These are phyloP conservation scores for Rosa persica DNA, from an alignment of 306 rosid genomes.

Conservation along the genomic window DNA sequence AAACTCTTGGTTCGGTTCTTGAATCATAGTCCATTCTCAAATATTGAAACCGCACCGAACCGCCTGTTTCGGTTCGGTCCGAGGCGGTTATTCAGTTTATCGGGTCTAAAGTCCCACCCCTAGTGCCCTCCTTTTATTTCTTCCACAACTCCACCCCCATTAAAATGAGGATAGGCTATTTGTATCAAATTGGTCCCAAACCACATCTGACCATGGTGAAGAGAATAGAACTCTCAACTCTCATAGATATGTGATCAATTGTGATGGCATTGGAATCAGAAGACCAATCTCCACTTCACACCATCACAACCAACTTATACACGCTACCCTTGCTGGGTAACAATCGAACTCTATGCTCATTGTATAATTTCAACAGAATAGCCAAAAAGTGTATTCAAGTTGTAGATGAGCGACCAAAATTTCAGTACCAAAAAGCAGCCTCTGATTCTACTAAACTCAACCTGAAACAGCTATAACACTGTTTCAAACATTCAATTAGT, in stretches of 20 bases:
- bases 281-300: not conserved
- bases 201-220: not conserved
- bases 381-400: not conserved
- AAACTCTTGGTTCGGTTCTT: no score
- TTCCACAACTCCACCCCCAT: not conserved
- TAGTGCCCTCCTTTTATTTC: not conserved
- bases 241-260: not conserved
- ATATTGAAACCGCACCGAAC: no score
- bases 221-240: not conserved
- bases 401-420: not conserved
- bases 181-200: not conserved
- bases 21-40: no score
- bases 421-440: not conserved
- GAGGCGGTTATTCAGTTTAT: no score
- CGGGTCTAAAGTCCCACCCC: no score
- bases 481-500: not conserved
- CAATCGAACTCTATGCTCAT: not conserved
- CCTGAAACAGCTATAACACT: not conserved
- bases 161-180: not conserved
- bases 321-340: not conserved
- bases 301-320: not conserved
- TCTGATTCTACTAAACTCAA: not conserved
- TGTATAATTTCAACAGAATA: not conserved
- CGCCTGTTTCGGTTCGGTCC: no score
- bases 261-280: not conserved